Percentiles rank a stretch among this genome's conserved stretches.
Evolutionary conservation across 2,329 filamentous ascomycete species (phyloP).

Genomic region (Phyllosticta paracitricarpa): DNA sequence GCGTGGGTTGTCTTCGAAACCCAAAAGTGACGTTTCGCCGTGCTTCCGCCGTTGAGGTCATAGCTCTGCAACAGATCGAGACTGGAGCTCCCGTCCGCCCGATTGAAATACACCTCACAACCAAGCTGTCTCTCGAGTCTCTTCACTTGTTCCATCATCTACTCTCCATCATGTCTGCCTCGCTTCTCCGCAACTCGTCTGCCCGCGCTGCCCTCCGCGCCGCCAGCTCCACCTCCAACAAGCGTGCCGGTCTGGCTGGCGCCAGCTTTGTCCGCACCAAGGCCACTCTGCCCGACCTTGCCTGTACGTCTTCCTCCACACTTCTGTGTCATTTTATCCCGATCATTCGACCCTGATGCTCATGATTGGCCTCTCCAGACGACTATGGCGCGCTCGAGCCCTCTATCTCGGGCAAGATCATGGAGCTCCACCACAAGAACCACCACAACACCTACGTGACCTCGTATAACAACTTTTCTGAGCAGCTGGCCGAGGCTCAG

Average conservation of each 20-base stretch:
- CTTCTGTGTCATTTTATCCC: not conserved
- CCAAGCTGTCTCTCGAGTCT: not conserved
- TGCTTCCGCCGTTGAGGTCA: slow-evolving; percentile 4
- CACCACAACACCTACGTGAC: slow-evolving; percentile 93
- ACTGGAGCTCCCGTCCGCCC: slow-evolving; percentile 2
- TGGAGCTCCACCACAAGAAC: slow-evolving; percentile 91
- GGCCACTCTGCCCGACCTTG: slow-evolving; percentile 83
- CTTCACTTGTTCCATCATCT: not conserved
- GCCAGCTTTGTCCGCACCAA: slow-evolving; percentile 76
- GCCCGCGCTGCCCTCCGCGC: slow-evolving; percentile 64
- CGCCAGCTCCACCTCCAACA: slow-evolving; percentile 49
- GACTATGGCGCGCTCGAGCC: slow-evolving; percentile 94
- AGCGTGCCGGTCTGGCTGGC: slow-evolving; percentile 55
- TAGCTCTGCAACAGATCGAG: slow-evolving; percentile 1
- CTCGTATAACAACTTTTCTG: slow-evolving; percentile 70
- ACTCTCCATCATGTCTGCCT: slow-evolving; percentile 55
- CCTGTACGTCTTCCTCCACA: slow-evolving; percentile 45
- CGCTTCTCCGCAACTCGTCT: slow-evolving; percentile 62
- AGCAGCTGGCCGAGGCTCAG: slow-evolving; percentile 55
- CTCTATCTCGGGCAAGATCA: slow-evolving; percentile 77
- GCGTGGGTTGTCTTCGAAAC: not conserved
- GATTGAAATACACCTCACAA: not conserved
- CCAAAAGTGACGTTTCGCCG: not conserved
- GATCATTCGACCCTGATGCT: not conserved
- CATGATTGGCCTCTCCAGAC: slow-evolving; percentile 44